These are phyloP conservation scores for Blastobotrys americana DNA, from an alignment of 805 yeast genomes.

Conservation along the genomic window DNA sequence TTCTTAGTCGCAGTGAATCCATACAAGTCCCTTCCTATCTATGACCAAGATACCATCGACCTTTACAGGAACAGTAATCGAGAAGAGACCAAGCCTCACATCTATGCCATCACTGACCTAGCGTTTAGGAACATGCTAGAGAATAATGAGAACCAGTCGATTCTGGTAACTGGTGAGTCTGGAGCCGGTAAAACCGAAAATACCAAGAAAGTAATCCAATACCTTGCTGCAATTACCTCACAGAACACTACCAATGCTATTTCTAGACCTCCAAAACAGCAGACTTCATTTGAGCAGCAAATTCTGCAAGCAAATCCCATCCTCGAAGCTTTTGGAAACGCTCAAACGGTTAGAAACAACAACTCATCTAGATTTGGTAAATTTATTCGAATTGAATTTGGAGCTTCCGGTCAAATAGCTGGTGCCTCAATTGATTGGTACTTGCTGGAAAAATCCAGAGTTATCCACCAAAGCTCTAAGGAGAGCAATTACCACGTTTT, in stretches of 20 bases:
- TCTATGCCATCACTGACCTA: conserved; percentile 80
- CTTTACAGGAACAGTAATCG: conserved; percentile 44
- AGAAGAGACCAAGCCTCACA: conserved; percentile 67
- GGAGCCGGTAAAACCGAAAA: conserved; percentile 99
- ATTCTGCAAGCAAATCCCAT: conserved; percentile 93
- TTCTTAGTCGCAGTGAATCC: conserved; percentile 95
- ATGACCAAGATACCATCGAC: conserved; percentile 50
- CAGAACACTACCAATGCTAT: conserved; percentile 10
- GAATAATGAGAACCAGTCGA: conserved; percentile 73
- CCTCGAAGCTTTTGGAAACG: conserved; percentile 92
- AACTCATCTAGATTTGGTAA: conserved; percentile 97
- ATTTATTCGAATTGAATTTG: conserved; percentile 80
- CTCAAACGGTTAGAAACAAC: conserved; percentile 88
- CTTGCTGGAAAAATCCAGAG: conserved; percentile 86
- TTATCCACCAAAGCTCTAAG: conserved; percentile 59
- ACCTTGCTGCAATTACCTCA: conserved; percentile 66
- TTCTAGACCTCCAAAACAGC: conserved; percentile 21
- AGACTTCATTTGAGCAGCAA: conserved; percentile 60
- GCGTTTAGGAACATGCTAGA: conserved; percentile 71
- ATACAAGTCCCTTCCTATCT: conserved; percentile 65
- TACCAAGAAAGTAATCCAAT: conserved; percentile 90
- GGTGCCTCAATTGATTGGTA: conserved; percentile 97
- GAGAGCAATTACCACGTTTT: conserved; percentile 94
- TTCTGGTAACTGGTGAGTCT: conserved; percentile 95
- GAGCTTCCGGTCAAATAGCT: conserved; percentile 51